phyloP scores from a whole-genome alignment of 2,329 filamentous ascomycete species.

The Xylaria sp. region DNA sequence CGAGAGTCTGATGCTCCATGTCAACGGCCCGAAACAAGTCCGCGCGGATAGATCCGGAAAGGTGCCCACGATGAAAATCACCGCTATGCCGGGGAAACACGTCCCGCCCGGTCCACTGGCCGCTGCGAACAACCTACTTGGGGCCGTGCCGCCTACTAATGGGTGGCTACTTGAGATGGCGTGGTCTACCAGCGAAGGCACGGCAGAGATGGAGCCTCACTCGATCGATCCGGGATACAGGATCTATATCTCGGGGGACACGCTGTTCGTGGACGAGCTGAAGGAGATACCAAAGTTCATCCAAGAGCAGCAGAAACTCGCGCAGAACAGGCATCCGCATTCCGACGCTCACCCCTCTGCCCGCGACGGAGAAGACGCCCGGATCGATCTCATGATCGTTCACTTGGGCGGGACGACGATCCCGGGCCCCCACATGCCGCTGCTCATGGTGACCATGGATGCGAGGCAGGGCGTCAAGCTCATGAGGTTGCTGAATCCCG shows the following conservation, averaged over 20 bases:
- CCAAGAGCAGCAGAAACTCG: constrained; percentile 42
- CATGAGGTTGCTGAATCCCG: constrained; percentile 68
- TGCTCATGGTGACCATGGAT: constrained; percentile 78
- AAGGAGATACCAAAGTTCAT: constrained; percentile 66
- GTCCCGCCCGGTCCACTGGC: constrained; percentile 57
- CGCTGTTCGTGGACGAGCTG: constrained; percentile 70
- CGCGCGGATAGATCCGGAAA: constrained; percentile 50
- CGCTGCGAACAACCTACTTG: constrained; percentile 54
- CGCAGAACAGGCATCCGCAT: background rate
- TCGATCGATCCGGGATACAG: constrained; percentile 62
- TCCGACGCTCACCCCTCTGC: background rate
- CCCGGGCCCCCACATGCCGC: constrained; percentile 66
- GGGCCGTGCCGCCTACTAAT: constrained; percentile 70
- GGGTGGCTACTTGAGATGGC: constrained; percentile 75
- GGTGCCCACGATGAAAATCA: constrained; percentile 63
- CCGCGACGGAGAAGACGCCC: constrained; percentile 30
- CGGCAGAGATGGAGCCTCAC: constrained; percentile 28
- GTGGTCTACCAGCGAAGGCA: constrained; percentile 47
- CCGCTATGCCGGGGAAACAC: constrained; percentile 73
- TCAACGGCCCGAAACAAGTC: constrained; percentile 36
- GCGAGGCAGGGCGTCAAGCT: constrained; percentile 70
- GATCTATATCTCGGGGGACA: constrained; percentile 76
- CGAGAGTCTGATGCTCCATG: constrained; percentile 59
- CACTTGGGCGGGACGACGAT: constrained; percentile 75
- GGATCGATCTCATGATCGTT: constrained; percentile 73